These are phyloP conservation scores for Pythium volutum DNA, from an alignment of 352 stramenopile species.

Conservation along the genomic window DNA sequence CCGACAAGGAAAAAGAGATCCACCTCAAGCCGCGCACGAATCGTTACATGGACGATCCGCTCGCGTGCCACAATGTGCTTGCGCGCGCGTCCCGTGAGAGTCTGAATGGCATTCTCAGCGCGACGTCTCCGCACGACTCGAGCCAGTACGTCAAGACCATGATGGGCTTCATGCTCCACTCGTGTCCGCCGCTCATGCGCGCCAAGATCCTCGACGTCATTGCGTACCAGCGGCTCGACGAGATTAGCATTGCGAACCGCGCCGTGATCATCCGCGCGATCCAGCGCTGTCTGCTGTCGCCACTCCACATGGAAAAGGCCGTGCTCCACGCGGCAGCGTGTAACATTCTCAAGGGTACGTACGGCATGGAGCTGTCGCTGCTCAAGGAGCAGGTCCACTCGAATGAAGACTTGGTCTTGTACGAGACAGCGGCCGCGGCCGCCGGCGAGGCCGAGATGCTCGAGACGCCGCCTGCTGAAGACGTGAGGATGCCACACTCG, in stretches of 20 bases:
- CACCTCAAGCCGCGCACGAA: conserved; percentile 48
- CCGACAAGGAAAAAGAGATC: conserved; percentile 73
- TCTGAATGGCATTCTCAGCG: conserved; percentile 75
- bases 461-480: conserved; percentile 15
- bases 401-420: conserved; percentile 50
- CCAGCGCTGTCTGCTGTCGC: conserved; percentile 70
- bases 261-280: conserved; percentile 77
- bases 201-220: conserved; percentile 76
- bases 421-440: conserved; percentile 5
- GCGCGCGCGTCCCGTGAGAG: conserved; percentile 47
- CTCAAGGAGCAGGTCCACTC: conserved; percentile 80
- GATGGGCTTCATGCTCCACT: conserved; percentile 84
- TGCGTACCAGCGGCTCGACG: conserved; percentile 51
- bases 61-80: conserved; percentile 78
- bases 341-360: conserved; percentile 69
- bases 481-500: conserved; percentile 43
- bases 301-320: conserved; percentile 62
- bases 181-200: conserved; percentile 54
- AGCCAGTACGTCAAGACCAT: conserved; percentile 79
- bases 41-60: conserved; percentile 48
- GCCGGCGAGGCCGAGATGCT: conserved; percentile 7
- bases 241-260: conserved; percentile 74
- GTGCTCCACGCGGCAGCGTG: conserved; percentile 64
- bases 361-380: conserved; percentile 62
- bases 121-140: conserved; percentile 70